Evolutionary conservation across 2,329 filamentous ascomycete species (phyloP), one percentile per base, ranked within the genome.

Genomic region (Cucurbitaria berberidis): DNA sequence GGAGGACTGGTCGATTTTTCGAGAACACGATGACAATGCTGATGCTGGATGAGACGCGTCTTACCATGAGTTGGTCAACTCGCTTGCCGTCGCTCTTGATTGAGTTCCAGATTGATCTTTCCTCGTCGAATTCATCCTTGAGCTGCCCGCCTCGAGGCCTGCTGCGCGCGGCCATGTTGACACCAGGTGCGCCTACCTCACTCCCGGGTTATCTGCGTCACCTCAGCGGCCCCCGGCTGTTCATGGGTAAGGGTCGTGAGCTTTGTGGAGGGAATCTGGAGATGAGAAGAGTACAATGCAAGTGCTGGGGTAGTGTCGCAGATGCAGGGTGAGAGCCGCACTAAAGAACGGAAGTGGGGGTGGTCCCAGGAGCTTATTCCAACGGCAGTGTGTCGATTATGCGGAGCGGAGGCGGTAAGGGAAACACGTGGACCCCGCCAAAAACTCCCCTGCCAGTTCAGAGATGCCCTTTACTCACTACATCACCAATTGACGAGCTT

Each of bases 111-210:
- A 82, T 65, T 15, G 77, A 72, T 27, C 78, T 72, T 64, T 82
- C 80, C 64, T 82, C 80, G 48, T 81, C 79, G 39, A 79, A 75
- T 54, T 82, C 80, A 51, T 81, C 78, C 57, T 80, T 80, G 60
- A 73, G 73, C 51, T 78, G 63, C 56, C 77, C 66, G 59, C 70
- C 60, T 57, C 78, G 74, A 39, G 72, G 73, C 58, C 79, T 68
- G 63, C 73, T 80, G 42, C 79, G 77, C 43, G 75, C 74, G 36
- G 80, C 78, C 79, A 81, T 81, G 10, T 30, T 64, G 54, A 38
- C 43, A 42, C 49, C 55, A 41, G 45, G 46, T 39, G 51, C 54
- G 16, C 21, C 18, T 32, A 2, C 18, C n/a, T 27, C 40, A 24
- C 41, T 46, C 41, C 13, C n/a, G 18, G 47, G 43, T 46, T 53